Conservation (phyloP, 768 basidiomycete species). For the Pholiota molesta region DNA sequence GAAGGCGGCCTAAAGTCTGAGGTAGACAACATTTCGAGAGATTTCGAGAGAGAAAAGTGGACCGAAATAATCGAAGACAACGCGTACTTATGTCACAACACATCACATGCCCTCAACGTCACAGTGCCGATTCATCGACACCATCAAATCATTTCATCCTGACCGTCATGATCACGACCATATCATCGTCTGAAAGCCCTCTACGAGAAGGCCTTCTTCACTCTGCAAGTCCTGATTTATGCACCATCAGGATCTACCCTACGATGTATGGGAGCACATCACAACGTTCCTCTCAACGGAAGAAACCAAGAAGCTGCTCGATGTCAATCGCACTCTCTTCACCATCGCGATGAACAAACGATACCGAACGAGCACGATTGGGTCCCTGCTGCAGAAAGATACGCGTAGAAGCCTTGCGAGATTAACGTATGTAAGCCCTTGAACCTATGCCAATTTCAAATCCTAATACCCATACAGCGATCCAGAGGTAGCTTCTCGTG, state of each 20-base stretch:
- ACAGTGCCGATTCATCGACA: no score
- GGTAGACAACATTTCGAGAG: no score
- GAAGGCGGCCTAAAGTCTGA: no score
- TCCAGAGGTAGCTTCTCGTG: conserved; percentile 15
- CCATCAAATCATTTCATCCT: no score
- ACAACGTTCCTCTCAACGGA: conserved; percentile 11
- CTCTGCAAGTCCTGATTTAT: neutral
- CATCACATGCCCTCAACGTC: no score
- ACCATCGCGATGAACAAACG: conserved; percentile 23
- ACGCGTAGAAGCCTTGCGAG: conserved; percentile 12
- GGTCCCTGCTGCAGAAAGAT: neutral
- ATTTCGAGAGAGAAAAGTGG: no score
- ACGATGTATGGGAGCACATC: conserved; percentile 24
- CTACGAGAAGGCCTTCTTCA: no score
- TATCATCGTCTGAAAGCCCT: no score
- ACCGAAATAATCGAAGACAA: no score
- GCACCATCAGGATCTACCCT: conserved; percentile 13
- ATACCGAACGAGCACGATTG: conserved; percentile 19
- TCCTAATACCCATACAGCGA: conserved; percentile 14
- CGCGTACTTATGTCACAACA: no score
- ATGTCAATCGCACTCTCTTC: conserved; percentile 20
- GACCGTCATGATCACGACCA: no score
- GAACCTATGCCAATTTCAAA: neutral
- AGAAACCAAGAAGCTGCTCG: conserved; percentile 13
- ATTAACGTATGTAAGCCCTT: conserved; percentile 7